Evolutionary conservation across 371 early-diverging fungal genomes (phyloP).

Genomic region (Apophysomyces elegans): DNA sequence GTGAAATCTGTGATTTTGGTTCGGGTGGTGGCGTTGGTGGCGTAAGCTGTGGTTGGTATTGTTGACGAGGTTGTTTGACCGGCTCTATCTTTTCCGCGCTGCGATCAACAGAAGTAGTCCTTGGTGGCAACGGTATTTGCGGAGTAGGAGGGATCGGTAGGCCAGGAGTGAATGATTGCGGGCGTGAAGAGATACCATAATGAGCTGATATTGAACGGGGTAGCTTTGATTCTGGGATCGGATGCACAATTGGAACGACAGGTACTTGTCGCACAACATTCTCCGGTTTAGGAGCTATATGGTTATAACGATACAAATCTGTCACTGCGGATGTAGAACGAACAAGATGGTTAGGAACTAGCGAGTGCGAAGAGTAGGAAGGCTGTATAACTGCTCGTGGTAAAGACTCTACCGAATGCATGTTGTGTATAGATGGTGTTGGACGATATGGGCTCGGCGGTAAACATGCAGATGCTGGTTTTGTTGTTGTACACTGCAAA

Average conservation of each 20-base stretch:
- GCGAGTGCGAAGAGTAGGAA: background rate
- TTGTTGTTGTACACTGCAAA: conserved; percentile 11
- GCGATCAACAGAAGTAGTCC: background rate
- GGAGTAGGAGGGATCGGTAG: background rate
- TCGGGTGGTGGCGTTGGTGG: conserved; percentile 6
- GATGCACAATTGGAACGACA: background rate
- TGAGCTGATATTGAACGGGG: background rate
- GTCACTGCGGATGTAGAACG: conserved; percentile 1
- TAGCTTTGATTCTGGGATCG: background rate
- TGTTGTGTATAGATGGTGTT: background rate
- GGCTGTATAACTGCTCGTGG: background rate
- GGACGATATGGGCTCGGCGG: background rate
- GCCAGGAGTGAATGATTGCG: background rate
- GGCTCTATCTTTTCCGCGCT: background rate
- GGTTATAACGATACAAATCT: background rate
- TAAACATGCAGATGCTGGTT: background rate
- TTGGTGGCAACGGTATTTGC: background rate
- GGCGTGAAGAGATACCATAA: background rate
- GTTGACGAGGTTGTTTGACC: background rate
- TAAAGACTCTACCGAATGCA: background rate
- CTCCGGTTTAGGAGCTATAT: background rate
- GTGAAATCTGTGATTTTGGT: background rate
- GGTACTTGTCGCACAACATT: background rate
- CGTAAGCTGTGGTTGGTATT: conserved; percentile 6
- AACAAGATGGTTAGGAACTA: background rate